Evolutionary conservation across 495 filamentous ascomycete species (phyloP), one percentile per base, ranked within the genome.

Genomic region (Penicillium dipodomyicola): DNA sequence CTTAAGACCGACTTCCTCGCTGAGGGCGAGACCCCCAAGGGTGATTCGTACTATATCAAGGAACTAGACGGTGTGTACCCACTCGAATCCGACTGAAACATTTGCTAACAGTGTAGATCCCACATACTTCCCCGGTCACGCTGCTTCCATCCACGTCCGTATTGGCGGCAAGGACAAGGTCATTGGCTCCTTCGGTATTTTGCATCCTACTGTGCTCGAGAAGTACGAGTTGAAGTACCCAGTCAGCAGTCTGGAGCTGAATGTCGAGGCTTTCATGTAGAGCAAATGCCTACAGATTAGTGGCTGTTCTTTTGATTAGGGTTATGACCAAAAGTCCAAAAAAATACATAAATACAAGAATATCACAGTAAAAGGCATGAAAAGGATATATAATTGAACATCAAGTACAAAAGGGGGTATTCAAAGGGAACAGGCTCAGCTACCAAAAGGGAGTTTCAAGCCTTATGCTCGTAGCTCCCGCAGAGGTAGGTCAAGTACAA

Each of bases 191-290:
- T 93, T 99, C 69, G 94, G 94, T 63, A 93, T 97, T 61, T 73
- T 97, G 62, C 94, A 97, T 70, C 94, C 94, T 5, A 88, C 84
- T 6, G 95, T 97, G 49, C 75, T 97, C 62, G 90, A 95, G 70
- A 92, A 92, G 60, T 99, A 92, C 69, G 94, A 97, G 60, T 78
- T 99, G 59, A 90, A 82, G 82, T 91, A 92, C 76, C 94, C 94
- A 41, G 89, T 94, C 70, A 96, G 91, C 75, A 89, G 89, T n/a
- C 72, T 99, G 64, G 95, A 97, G 79, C 77, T 99, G 57, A 94
- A 97, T 67, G 84, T 99, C 19, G 95, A 97, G 74, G 84, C 90
- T 57, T 97, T 98, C 83, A 79, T 98, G 67, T 98, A 62, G 67
- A 46, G 32, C 45, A 48, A 48, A 19, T 6, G 23, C 10, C 6